A percentile compares a stretch with the other conserved stretches of the same genome.
Conservation (phyloP, 495 filamentous ascomycete species). For the Hypomontagnella submonticulosa region DNA sequence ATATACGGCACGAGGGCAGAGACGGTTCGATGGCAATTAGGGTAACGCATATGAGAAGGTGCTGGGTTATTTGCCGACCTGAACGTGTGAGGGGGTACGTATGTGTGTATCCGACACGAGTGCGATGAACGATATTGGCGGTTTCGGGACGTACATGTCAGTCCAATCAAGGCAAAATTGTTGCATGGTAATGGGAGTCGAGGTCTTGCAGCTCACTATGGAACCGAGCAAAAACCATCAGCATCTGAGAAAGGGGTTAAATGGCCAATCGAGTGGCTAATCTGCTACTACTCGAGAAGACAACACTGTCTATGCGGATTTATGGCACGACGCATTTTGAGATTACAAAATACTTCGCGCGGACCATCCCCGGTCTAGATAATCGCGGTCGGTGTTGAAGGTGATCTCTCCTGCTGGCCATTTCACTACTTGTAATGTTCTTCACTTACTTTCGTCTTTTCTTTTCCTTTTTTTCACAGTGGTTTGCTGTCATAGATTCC, state of each 20-base stretch:
- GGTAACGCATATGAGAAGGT: constrained; percentile 34
- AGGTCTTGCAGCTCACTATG: constrained; percentile 40
- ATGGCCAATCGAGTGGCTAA: constrained; percentile 37
- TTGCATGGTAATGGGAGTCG: constrained; percentile 44
- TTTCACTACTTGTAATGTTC: constrained; percentile 54
- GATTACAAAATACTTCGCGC: constrained; percentile 35
- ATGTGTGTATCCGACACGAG: constrained; percentile 32
- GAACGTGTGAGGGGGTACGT: constrained; percentile 8
- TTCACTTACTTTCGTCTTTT: constrained; percentile 45
- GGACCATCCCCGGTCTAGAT: constrained; percentile 37
- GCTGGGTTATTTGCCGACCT: constrained; percentile 11
- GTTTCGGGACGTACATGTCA: constrained; percentile 37
- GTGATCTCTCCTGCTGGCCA: constrained; percentile 47
- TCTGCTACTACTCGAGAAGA: constrained; percentile 28
- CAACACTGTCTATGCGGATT: constrained; percentile 40
- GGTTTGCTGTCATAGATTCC: constrained; percentile 52
- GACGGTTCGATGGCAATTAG: constrained; percentile 14
- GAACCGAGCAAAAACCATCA: constrained; percentile 37
- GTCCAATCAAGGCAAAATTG: constrained; percentile 40
- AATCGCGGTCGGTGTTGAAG: constrained; percentile 45
- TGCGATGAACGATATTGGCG: constrained; percentile 35
- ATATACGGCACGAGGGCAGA: constrained; percentile 13
- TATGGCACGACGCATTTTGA: constrained; percentile 39
- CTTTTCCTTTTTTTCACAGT: constrained; percentile 42
- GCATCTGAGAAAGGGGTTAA: constrained; percentile 40